Evolutionary conservation across 768 basidiomycete species (phyloP), one percentile per base, ranked within the genome.

Genomic region (Phlegmacium glaucopus): DNA sequence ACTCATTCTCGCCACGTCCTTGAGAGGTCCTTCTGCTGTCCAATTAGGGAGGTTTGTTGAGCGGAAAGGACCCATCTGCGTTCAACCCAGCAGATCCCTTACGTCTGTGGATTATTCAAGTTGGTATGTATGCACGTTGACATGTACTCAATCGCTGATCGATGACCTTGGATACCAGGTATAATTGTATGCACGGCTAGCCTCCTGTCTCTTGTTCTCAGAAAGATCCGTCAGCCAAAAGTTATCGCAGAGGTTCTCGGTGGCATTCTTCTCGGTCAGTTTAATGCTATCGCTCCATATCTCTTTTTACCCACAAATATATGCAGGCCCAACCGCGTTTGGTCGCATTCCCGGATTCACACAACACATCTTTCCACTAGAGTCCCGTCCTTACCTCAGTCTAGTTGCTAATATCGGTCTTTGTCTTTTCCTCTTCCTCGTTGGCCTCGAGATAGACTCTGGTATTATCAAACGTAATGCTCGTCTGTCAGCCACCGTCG

Each of bases 261-360:
- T 4, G 94, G 95, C 7, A 93, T 97, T 52, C 56, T 97, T n/a
- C 75, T 95, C 10, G 88, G 88, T 73, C 66, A 60, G 56, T 55
- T 15, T 41, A 13, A 16, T 22, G 42, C 16, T 26, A 18, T 27
- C 15, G 30, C 35, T 38, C 40, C 10, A 15, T 49, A 9, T 47
- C n/a, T 22, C 28, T 13, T n/a, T 34, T 26, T 15, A 13, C 39
- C 29, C 10, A 34, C 34, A 9, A 39, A 22, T 9, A 9, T 34
- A 13, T 7, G 32, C 51, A 79, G 76, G 76, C 11, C 78, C 77
- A 15, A 79, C 77, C 25, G 77, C 75, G 13, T 72, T 78, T 51
- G 78, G 94, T 18, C 81, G 86, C 17, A 91, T 96, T 49, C 93
- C 93, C 1, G 85, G 87, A 4, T 98, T 98, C 69, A 85, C 92